A percentile compares a stretch with the other conserved stretches of the same genome.
Evolutionary conservation across 352 stramenopile genomes (phyloP).

Genomic region (Phytopythium kandeliae): DNA sequence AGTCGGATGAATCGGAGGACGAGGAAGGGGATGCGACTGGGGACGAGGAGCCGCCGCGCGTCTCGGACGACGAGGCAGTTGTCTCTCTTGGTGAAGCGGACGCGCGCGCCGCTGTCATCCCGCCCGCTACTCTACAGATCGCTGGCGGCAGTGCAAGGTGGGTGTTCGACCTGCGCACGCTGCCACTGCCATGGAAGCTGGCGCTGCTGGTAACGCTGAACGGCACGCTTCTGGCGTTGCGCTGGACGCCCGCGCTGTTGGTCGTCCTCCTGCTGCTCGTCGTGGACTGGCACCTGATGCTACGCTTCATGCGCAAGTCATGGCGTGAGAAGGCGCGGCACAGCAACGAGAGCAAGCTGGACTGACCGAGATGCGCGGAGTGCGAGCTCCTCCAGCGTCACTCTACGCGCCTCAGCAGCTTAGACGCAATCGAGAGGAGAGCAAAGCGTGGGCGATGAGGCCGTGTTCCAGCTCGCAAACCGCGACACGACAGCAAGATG

Average conservation of each 20-base stretch:
- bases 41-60: constrained; percentile 8
- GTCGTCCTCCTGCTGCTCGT: constrained; percentile 23
- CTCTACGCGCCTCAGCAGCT: too few relatives aligned
- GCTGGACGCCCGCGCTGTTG: constrained; percentile 13
- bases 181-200: constrained; percentile 33
- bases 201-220: constrained; percentile 20
- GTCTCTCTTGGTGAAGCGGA: background rate
- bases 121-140: too few relatives aligned
- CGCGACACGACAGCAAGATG: too few relatives aligned
- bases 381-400: too few relatives aligned
- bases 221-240: constrained; percentile 22
- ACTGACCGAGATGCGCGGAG: background rate
- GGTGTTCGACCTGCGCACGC: constrained; percentile 18
- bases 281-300: constrained; percentile 24
- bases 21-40: constrained; percentile 20
- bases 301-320: constrained; percentile 19
- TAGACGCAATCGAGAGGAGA: too few relatives aligned
- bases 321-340: constrained; percentile 1
- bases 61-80: constrained; percentile 14
- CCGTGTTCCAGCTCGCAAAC: too few relatives aligned
- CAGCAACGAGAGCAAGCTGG: background rate
- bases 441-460: too few relatives aligned
- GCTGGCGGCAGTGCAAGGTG: background rate
- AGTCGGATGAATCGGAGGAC: constrained; percentile 29
- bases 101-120: background rate